These are phyloP conservation scores for Carex arenaria DNA, from an alignment of 202 grass and related monocot genomes.

Conservation along the genomic window DNA sequence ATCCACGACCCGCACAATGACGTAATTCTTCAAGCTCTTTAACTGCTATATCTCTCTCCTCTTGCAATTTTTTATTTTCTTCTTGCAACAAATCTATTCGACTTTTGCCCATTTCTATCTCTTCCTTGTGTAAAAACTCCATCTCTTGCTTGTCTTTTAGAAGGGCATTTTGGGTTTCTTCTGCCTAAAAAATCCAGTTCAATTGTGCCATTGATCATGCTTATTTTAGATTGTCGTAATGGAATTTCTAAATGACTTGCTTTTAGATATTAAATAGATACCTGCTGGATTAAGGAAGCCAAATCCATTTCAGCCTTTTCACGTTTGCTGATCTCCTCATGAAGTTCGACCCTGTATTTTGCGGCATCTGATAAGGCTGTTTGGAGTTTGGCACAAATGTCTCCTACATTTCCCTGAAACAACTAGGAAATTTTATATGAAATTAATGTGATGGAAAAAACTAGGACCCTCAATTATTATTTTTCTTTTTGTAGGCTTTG, in stretches of 20 bases:
- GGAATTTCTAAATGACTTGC: neutral
- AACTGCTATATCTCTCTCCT: conserved; percentile 30
- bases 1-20: neutral
- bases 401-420: neutral
- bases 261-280: neutral
- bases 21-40: conserved; percentile 28
- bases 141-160: conserved; percentile 14
- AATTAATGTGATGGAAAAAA: neutral
- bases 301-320: conserved; percentile 8
- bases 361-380: neutral
- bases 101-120: neutral
- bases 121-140: neutral
- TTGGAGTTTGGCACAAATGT: conserved; percentile 5
- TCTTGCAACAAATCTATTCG: conserved; percentile 24
- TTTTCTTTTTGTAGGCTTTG: neutral
- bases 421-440: neutral
- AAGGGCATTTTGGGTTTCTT: neutral
- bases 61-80: conserved; percentile 25
- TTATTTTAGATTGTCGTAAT: neutral
- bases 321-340: neutral
- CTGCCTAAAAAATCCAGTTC: neutral
- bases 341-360: neutral
- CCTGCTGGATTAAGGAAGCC: neutral
- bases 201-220: neutral
- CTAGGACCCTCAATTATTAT: neutral